Base-by-base conservation (phyloP, 352 stramenopile genomes). In the Globisporangium iwayamae region DNA sequence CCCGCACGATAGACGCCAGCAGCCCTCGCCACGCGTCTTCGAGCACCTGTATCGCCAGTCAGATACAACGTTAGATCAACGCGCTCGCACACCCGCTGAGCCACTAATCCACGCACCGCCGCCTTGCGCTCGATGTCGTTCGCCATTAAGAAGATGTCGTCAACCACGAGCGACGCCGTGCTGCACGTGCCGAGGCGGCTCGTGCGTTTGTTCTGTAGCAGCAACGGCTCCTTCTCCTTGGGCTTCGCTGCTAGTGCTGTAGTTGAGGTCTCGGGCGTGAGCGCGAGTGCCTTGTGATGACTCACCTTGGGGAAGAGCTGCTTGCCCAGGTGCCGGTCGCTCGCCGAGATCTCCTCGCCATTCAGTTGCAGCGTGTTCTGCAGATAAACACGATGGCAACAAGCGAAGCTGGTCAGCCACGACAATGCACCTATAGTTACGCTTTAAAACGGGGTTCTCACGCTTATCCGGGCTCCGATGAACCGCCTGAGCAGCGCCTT, bases 341-440 rank as follows among this genome's bases (percentile, higher is more conserved):
- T 69, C 7, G 69, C 20, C 1, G 81, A 78, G 60, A 93, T 79
- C 46, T 91, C 81, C 50, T 81, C 66, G 2, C 81, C 78, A 62
- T 93, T 93, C 10, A 93, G 55, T 1, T 78, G 70, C 43, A 78
- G 51, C 3, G 83, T 78, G 43, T 90, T 91, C 80, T 90, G 28
- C n/a, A 56, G 3, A 30, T 25, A 39, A 1, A n/a, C 22, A 56
- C 28, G 38, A 10, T 2, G 16, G 25, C 48, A 56, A 13, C 7
- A 39, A 36, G 16, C 8, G 3, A 39, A 14, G 22, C 50, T 39
- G 5, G 14, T 47, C 14, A 47, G 14, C n/a, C 20, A 9, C 25
- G 13, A 51, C 43, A 30, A 3, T 36, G 14, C 5, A 6, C 7
- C 14, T 48, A 28, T 16, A 48, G 10, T 28, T 39, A 9, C 5